Conservation (phyloP, 1,284 basidiomycete genomes). For the Puccinia hordei region DNA sequence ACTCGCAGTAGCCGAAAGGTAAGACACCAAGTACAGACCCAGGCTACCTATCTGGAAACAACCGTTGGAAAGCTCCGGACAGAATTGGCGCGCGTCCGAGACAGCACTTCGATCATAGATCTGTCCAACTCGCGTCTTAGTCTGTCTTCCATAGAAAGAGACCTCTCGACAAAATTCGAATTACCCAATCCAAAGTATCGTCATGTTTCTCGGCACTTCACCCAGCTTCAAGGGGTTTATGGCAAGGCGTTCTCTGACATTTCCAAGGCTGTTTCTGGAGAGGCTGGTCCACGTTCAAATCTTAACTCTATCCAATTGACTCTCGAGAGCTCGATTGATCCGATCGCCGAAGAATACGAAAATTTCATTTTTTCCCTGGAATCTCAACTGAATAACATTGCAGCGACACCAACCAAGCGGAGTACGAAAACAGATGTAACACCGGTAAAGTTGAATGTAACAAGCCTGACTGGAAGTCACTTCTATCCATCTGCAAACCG, state of each 20-base stretch:
- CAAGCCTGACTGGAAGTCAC: background rate
- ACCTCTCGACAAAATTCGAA: background rate
- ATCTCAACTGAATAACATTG: background rate
- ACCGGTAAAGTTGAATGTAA: background rate
- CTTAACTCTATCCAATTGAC: background rate
- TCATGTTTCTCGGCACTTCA: slow-evolving; percentile 22
- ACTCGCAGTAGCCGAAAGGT: background rate
- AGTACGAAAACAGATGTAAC: background rate
- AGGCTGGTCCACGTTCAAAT: background rate
- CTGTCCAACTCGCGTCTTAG: slow-evolving; percentile 19
- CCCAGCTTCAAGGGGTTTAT: slow-evolving; percentile 18
- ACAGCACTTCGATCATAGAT: slow-evolving; percentile 17
- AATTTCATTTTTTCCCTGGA: background rate
- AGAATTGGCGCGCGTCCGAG: slow-evolving; percentile 18
- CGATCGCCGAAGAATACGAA: slow-evolving; percentile 28
- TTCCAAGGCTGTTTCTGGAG: slow-evolving; percentile 13
- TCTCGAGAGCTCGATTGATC: slow-evolving; percentile 6
- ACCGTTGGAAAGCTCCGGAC: slow-evolving; percentile 10
- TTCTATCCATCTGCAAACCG: background rate
- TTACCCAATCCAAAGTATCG: slow-evolving; percentile 13
- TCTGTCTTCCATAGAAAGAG: slow-evolving; percentile 24
- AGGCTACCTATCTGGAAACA: background rate
- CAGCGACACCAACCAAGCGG: background rate
- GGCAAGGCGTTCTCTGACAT: slow-evolving; percentile 24
- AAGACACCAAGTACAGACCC: background rate